Percentiles rank a stretch among this genome's conserved stretches.
These are phyloP conservation scores for Solanum chmielewskii DNA, from an alignment of 257 asterid species.

Conservation along the genomic window DNA sequence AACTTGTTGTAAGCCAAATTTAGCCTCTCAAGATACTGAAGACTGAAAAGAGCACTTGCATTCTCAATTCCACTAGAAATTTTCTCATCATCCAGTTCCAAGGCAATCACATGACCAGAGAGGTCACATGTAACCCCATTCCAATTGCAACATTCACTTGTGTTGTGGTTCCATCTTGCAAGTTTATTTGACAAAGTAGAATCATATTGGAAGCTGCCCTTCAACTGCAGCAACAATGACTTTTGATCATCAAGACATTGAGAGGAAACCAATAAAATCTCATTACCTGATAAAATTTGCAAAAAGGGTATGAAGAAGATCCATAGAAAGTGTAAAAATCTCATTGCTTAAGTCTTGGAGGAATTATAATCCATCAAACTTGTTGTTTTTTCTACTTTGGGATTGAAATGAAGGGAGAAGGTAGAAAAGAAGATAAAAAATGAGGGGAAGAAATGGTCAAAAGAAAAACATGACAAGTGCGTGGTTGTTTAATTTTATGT, in stretches of 20 bases:
- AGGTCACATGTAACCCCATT: conserved; percentile 21
- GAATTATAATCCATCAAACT: not conserved
- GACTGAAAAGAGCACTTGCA: conserved; percentile 1
- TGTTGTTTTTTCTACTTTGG: no score
- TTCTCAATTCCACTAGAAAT: conserved; percentile 3
- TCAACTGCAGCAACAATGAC: conserved; percentile 27
- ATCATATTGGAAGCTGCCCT: conserved; percentile 8
- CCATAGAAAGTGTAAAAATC: conserved; percentile 21
- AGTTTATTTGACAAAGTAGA: conserved; percentile 13
- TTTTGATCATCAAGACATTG: conserved; percentile 41
- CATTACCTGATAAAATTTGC: not conserved
- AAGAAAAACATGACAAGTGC: not conserved
- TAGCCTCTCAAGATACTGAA: conserved; percentile 8
- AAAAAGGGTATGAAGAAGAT: conserved; percentile 19
- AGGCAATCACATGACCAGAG: conserved; percentile 9
- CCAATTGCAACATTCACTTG: conserved; percentile 24
- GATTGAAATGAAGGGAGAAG: not conserved
- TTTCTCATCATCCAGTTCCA: not conserved
- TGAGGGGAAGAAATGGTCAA: not conserved
- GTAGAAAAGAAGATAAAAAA: not conserved
- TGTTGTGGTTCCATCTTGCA: conserved; percentile 11
- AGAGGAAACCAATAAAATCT: conserved; percentile 1
- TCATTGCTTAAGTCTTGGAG: conserved; percentile 26
- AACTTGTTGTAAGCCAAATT: conserved; percentile 12
- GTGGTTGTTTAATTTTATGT: not conserved